Percentiles rank a stretch among this genome's conserved stretches.
phyloP scores from a whole-genome alignment of 495 filamentous ascomycete genomes.

The Amphirosellinia nigrospora region DNA sequence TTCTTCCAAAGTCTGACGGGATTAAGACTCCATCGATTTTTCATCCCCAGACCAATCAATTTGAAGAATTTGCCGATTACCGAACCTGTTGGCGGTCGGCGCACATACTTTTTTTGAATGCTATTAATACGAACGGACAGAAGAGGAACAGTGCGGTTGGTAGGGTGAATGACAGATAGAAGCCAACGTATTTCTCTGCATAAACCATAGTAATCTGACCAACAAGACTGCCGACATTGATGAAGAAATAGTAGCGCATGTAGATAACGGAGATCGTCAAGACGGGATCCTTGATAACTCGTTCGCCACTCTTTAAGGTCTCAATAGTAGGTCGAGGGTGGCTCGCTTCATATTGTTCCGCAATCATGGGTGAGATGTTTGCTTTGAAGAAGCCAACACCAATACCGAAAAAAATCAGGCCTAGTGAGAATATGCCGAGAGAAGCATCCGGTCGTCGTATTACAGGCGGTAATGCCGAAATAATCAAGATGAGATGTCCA shows the following conservation, averaged over 20 bases:
- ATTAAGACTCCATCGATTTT: constrained; percentile 67
- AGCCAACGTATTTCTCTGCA: constrained; percentile 76
- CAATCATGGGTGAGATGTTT: constrained; percentile 67
- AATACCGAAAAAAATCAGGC: constrained; percentile 68
- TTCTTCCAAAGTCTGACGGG: constrained; percentile 59
- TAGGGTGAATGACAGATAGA: constrained; percentile 72
- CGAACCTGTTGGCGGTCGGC: constrained; percentile 64
- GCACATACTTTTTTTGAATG: constrained; percentile 66
- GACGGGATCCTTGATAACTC: constrained; percentile 72
- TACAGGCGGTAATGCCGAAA: constrained; percentile 66
- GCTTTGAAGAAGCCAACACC: constrained; percentile 72
- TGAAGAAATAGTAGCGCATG: constrained; percentile 71
- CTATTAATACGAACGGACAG: constrained; percentile 67
- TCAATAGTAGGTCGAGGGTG: constrained; percentile 47
- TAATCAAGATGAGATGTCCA: constrained; percentile 69
- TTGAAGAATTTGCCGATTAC: constrained; percentile 65
- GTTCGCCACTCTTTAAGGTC: constrained; percentile 60
- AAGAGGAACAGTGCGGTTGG: constrained; percentile 64
- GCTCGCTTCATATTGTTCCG: constrained; percentile 58
- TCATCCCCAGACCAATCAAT: constrained; percentile 63
- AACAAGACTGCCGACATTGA: constrained; percentile 69
- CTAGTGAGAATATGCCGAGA: constrained; percentile 65
- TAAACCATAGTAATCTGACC: constrained; percentile 54
- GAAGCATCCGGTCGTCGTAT: constrained; percentile 60
- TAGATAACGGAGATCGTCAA: constrained; percentile 67